Percentiles rank a stretch among this genome's conserved stretches.
phyloP scores from a whole-genome alignment of 192 early-diverging fungal species.

The Geosiphon pyriformis region DNA sequence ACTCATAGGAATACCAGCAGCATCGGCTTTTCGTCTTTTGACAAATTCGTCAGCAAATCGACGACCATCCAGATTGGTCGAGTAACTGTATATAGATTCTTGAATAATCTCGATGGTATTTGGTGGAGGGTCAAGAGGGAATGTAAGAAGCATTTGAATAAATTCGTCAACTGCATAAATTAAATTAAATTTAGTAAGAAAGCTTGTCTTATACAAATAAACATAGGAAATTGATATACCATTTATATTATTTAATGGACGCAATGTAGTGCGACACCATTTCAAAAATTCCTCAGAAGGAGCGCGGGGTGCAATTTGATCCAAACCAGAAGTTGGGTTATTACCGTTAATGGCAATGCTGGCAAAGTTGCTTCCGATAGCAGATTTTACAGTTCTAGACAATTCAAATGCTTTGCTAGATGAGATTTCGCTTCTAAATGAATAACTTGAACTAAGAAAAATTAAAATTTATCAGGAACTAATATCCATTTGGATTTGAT shows the following conservation, averaged over 20 bases:
- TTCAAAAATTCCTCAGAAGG: conserved; percentile 64
- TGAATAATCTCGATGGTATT: conserved; percentile 69
- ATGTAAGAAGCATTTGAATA: conserved; percentile 70
- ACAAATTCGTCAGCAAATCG: conserved; percentile 78
- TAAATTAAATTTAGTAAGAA: background rate
- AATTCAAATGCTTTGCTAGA: background rate
- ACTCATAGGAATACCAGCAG: conserved; percentile 33
- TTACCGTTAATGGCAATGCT: too few relatives aligned
- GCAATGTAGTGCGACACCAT: conserved; percentile 65
- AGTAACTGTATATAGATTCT: conserved; percentile 71
- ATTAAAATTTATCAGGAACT: too few relatives aligned
- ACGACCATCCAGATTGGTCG: conserved; percentile 63
- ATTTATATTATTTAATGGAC: conserved; percentile 48
- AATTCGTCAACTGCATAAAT: conserved; percentile 54
- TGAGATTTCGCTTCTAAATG: background rate
- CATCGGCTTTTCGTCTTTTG: conserved; percentile 66
- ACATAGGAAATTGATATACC: conserved; percentile 31
- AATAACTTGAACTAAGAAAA: background rate
- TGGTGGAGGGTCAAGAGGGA: conserved; percentile 59
- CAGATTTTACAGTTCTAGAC: too few relatives aligned
- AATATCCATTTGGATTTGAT: too few relatives aligned
- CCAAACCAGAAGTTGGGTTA: conserved; percentile 9
- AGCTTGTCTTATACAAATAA: background rate
- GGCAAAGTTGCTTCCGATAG: too few relatives aligned
- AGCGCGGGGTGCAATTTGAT: conserved; percentile 28